phyloP scores from a whole-genome alignment of 139 green algal species.

The Asterochloris sp. region DNA sequence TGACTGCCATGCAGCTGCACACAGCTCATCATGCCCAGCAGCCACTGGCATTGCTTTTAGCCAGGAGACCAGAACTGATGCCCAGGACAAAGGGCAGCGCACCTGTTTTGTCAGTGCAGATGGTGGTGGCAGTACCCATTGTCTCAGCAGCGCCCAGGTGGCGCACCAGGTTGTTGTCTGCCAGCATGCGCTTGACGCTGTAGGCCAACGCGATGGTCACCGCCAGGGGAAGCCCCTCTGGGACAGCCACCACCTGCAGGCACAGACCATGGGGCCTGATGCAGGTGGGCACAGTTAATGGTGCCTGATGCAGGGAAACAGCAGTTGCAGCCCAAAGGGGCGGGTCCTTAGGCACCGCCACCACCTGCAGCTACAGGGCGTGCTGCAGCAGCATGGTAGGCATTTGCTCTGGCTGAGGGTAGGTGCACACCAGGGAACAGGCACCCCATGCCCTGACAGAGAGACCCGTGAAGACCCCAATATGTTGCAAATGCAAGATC shows the following conservation, averaged over 20 bases:
- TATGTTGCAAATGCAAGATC: too few relatives aligned
- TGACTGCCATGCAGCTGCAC: too few relatives aligned
- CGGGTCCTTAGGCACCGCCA: slow-evolving; percentile 85
- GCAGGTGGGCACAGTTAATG: too few relatives aligned
- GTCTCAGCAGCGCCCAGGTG: slow-evolving; percentile 84
- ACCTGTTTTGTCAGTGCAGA: slow-evolving; percentile 90
- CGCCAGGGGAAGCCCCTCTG: slow-evolving; percentile 85
- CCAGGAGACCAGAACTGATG: not conserved
- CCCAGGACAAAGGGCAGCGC: not conserved
- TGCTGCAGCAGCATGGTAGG: too few relatives aligned
- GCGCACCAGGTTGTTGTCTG: slow-evolving; percentile 67
- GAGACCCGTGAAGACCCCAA: too few relatives aligned
- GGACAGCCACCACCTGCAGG: slow-evolving; percentile 77
- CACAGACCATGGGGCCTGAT: not conserved
- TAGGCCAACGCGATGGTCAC: slow-evolving; percentile 86
- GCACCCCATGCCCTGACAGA: too few relatives aligned
- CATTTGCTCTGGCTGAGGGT: too few relatives aligned
- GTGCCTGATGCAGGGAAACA: too few relatives aligned
- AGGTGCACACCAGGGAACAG: too few relatives aligned
- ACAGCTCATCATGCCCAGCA: too few relatives aligned
- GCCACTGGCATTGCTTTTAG: too few relatives aligned
- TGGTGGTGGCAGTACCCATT: slow-evolving; percentile 82
- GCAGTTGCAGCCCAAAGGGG: slow-evolving; percentile 80
- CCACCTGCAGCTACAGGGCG: slow-evolving; percentile 40
- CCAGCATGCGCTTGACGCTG: slow-evolving; percentile 68